Base-by-base conservation (phyloP, 148 eudicot genomes). In the Silene latifolia region DNA sequence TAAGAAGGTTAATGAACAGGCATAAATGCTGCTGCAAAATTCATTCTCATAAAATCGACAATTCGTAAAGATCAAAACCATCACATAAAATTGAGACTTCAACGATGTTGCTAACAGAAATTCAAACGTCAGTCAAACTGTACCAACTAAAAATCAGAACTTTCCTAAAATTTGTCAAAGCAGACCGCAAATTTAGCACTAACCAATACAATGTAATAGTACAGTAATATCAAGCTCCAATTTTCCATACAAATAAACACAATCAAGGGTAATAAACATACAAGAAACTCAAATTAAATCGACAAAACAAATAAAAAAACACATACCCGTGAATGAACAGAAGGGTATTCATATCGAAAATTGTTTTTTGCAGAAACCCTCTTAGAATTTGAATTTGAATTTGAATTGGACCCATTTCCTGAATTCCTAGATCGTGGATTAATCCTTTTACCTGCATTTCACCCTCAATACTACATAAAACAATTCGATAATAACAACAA, bases 341-440 rank as follows among this genome's bases (percentile, higher is more conserved):
- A 72, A 54, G 94, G 92, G 80, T 89, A 91, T 69, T 74, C 80
- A 73, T 85, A 91, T 35, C 88, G 83, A 72, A 89, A 74, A 25
- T 82, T 82, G 76, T 13, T 42, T 44, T 77, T 82, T 53, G 80
- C 78, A 46, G 59, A 71, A 69, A 73, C 65, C 54, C 75, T 86
- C 80, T 59, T 78, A 12, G 76, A 67, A 25, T 73, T 75, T 3
- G 25, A 47, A 19, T 72, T 80, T 10, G 80, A 73, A 71, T 69
- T 81, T 7, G 82, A 79, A 66, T 14, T 79, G 3, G 84, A 78
- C 72, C 80, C 79, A 72, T 80, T 84, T 61, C 79, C 80, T 12
- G 83, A 75, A 76, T 77, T 83, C 46, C 82, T 83, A 75, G 85
- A 82, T 82, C 86, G 78, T 67, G 82, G 65, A 65, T 67, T 81